Evolutionary conservation across 192 early-diverging fungal genomes (phyloP).

Genomic region (Diversispora epigaea): DNA sequence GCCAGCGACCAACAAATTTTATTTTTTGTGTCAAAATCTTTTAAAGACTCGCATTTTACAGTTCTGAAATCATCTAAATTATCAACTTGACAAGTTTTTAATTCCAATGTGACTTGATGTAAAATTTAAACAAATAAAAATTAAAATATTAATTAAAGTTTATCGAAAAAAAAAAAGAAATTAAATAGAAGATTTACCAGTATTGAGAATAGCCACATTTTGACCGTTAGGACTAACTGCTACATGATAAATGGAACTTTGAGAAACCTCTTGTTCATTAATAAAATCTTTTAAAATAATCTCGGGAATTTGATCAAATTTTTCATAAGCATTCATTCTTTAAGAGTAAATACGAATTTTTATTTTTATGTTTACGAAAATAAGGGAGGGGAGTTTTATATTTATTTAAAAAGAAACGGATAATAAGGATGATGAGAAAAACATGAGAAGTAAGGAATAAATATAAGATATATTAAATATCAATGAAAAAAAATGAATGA

Average conservation of each 20-base stretch:
- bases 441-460: too few species aligned
- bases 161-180: not conserved
- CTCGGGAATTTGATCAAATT: too few species aligned
- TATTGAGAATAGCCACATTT: not conserved
- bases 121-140: not conserved
- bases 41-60: not conserved
- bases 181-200: not conserved
- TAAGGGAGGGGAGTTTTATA: too few species aligned
- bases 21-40: not conserved
- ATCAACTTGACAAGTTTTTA: not conserved
- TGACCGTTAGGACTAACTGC: constrained; percentile 8
- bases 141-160: not conserved
- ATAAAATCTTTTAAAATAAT: too few species aligned
- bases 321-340: too few species aligned
- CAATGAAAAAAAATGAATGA: too few species aligned
- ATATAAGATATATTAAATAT: too few species aligned
- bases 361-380: too few species aligned
- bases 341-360: too few species aligned
- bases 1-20: constrained; percentile 4
- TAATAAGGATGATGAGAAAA: too few species aligned
- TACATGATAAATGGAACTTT: constrained; percentile 1
- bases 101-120: not conserved
- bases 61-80: not conserved
- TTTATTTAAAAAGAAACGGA: too few species aligned
- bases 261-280: not conserved